Evolutionary conservation across 805 yeast genomes (phyloP), one percentile per base, ranked within the genome.

Genomic region (Candida cerambycidarum): DNA sequence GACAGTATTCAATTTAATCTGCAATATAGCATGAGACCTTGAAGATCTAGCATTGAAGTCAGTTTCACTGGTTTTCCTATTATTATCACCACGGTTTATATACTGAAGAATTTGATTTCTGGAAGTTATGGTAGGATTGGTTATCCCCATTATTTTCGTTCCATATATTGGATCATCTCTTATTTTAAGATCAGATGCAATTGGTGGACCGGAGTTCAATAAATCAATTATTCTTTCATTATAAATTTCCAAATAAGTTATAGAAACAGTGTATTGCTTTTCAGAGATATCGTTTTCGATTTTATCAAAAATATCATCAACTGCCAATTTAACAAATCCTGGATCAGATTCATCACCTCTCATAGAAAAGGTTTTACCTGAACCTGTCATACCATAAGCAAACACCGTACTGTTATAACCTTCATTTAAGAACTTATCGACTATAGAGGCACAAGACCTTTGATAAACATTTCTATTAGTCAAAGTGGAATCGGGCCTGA

Each of bases 331-430:
- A 32, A 89, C 84, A 38, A 89, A 71, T 3, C 96, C 96, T 0
- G 83, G 81, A 47, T 81, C 83, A 4, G 52, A 47, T 2, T 62
- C 69, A 19, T 73, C 68, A 23, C 96, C 96, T 48, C 82, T 83
- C 95, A 89, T 89, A 2, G 95, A 79, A 57, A 78, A 82, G 0
- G 97, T 89, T 61, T 89, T 89, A 9, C 97, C 97, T 1, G 95
- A 84, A 0, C 96, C 96, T 0, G 97, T 89, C 89, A 86, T 86
- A 27, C 97, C 97, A 56, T 89, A 89, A 0, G 98, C 97, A 60
- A 92, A 89, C 0, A 90, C 80, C 0, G 97, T 89, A 12, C 90
- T 90, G 56, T 89, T 89, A 61, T 67, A 90, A 0, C 96, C 97
- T 12, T 81, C 82, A 33, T 61, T 53, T 74, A 73, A 47, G 78